Evolutionary conservation across 192 early-diverging fungal genomes (phyloP), one percentile per base, ranked within the genome.

Genomic region (Mortierella antarctica): DNA sequence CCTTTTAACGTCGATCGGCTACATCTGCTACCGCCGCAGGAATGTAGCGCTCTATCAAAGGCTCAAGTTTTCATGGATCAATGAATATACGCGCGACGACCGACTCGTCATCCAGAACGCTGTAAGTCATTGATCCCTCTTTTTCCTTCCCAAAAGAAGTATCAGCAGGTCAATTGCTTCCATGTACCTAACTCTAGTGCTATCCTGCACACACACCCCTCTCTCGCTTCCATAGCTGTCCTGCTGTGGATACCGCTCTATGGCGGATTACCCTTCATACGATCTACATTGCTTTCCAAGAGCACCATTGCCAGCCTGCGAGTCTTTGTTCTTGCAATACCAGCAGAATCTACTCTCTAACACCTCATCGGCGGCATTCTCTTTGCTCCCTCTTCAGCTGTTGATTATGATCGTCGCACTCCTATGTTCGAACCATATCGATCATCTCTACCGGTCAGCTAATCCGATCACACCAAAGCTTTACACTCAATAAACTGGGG

Each of bases 261-360:
- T 83, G 31, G 60, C 80, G 12, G 86, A 88, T 58, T 85, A 80
- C n/a, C 84, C 83, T 17, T 85, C 85, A 47, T 67, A 80, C 41
- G 85, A 85, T 17, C 71, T 86, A 14, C 85, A 84, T 46, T 88
- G 86, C 46, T 88, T 85, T 55, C 86, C 86, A 17, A 71, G 86
- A 3, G 85, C 86, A 6, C 69, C 85, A 1, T 45, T 88, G 1
- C 86, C 84, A 0, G 62, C 80, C 2, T 88, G 86, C 51, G 81
- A 83, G 57, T 64, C 44, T 59, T 67, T 82, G 18, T 83, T 84
- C 51, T 74, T 84, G 14, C 61, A 67, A 21, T 84, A 84, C 56
- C 83, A 74, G 4, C 70, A 72, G 2, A 62, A 80, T 0, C 55
- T 73, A 12, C 59, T 88, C 2, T 71, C 80, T 5, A 83, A 71